Base-by-base conservation (phyloP, 805 yeast genomes). In the Jamesozyma jinghongensis region DNA sequence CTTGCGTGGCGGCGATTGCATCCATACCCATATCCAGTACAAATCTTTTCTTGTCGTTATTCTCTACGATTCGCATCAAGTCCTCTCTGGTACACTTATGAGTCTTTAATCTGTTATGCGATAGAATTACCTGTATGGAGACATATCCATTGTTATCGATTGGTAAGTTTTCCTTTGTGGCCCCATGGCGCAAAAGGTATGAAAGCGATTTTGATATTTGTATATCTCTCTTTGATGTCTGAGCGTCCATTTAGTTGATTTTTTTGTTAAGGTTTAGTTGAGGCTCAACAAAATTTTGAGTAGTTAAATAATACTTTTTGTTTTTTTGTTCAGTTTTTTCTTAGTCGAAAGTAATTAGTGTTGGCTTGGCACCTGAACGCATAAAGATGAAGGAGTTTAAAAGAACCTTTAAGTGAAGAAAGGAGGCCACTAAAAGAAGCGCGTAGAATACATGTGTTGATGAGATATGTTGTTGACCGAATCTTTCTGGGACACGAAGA, bases 1-100 rank as follows among this genome's bases (percentile, higher is more conserved):
- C 98, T 61, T 92, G 98, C 39, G 81, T 80, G 3, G 98, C 97
- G 56, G 97, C 76, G n/a, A 90, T 75, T 4, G 50, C 63, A 5
- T 57, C 61, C 8, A 50, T 50, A 4, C 40, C 41, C 10, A 13
- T 10, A 36, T 59, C 64, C 11, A 87, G 45, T 28, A 71, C 69
- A 61, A 79, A 90, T 40, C 98, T 60, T 50, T 79, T 70, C 62
- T 90, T 90, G 40, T 71, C 77, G 52, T 88, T 84, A 6, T 58
- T 65, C 0, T 59, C 68, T 0, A 87, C 95, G 1, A 86, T 70
- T 16, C 74, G 53, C 32, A 65, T 52, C 3, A 92, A 55, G 43
- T 83, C 92, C 13, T 71, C 75, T 2, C 63, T 38, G 0, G 84
- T 74, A 11, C 80, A 67, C 29, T 70, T 66, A 40, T 70, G 63